Conservation (phyloP, 2,329 filamentous ascomycete genomes). For the Aspergillus pseudoviridinutans region DNA sequence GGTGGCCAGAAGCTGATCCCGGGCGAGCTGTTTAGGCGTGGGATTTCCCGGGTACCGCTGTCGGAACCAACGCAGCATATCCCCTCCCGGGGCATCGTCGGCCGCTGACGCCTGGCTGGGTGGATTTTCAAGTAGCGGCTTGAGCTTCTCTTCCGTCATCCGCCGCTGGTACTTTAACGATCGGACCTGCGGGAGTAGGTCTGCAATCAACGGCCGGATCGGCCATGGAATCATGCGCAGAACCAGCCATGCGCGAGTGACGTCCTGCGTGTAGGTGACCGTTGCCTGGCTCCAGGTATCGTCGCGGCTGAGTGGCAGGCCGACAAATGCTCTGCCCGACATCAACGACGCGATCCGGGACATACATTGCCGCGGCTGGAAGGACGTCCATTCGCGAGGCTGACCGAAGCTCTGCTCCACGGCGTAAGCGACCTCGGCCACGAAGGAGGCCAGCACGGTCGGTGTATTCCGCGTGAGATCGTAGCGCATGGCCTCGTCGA, state of each 20-base stretch:
- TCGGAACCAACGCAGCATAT: not conserved
- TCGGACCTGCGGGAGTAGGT: not conserved
- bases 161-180: not conserved
- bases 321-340: not conserved
- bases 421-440: not conserved
- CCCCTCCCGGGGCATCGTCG: not conserved
- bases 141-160: not conserved
- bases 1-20: not conserved
- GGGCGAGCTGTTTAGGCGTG: not conserved
- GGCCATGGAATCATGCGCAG: not conserved
- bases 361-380: not conserved
- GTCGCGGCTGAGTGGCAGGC: not conserved
- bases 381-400: not conserved
- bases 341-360: not conserved
- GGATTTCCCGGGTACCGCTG: not conserved
- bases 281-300: not conserved
- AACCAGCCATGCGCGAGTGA: not conserved
- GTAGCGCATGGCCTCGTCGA: not conserved
- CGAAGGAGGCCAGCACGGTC: not conserved
- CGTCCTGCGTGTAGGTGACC: not conserved
- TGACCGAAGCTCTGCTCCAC: not conserved
- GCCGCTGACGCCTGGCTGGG: not conserved
- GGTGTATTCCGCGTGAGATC: not conserved
- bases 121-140: not conserved
- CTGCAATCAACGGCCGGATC: not conserved